These are phyloP conservation scores for Populus deltoides DNA, from an alignment of 345 rosid genomes.

Conservation along the genomic window DNA sequence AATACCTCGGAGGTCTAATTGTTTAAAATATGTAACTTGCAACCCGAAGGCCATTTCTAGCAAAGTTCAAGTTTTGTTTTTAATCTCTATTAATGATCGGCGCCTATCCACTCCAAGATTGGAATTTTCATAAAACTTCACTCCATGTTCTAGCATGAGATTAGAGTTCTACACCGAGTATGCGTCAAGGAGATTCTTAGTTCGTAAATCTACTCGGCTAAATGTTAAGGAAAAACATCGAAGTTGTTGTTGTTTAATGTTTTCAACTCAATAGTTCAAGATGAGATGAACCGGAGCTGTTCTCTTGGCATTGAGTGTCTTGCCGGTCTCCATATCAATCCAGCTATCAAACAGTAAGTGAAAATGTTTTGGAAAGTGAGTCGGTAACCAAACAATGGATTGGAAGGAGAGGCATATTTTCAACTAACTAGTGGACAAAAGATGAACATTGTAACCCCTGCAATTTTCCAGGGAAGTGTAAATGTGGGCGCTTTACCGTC, in stretches of 20 bases:
- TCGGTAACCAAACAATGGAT: background rate
- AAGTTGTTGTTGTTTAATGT: background rate
- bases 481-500: background rate
- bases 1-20: background rate
- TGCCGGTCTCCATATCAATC: background rate
- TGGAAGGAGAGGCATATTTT: background rate
- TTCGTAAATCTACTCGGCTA: background rate
- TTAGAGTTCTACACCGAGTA: background rate
- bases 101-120: background rate
- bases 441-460: background rate
- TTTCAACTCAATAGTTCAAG: too few relatives aligned
- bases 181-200: background rate
- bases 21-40: background rate
- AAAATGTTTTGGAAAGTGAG: background rate
- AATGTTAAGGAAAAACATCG: background rate
- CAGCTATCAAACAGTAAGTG: background rate
- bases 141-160: background rate
- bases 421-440: background rate
- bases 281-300: background rate
- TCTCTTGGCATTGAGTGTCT: background rate
- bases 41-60: background rate
- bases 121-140: background rate
- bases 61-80: background rate
- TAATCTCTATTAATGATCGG: background rate
- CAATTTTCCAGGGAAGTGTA: background rate